Base-by-base conservation (phyloP, 2,329 filamentous ascomycete species). In the Claviceps maximensis region DNA sequence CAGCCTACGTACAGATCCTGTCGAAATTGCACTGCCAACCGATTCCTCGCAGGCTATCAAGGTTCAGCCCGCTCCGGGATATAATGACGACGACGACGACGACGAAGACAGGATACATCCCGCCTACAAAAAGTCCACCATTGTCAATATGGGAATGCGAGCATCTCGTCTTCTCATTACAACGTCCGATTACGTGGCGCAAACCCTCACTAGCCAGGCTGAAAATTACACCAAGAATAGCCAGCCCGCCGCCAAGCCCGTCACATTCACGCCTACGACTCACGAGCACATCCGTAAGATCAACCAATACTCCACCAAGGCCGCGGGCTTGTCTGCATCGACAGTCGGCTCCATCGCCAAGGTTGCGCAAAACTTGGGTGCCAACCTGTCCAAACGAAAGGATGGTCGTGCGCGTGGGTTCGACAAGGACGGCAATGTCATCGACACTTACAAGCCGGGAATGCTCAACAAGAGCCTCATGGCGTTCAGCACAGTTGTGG, bases 401-500 rank as follows among this genome's bases (percentile, higher is more conserved):
- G 76, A 75, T 51, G 78, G 77, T 21, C 67, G 70, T 25, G 66
- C 70, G 15, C 80, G 78, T 61, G 83, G 84, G 1, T 79, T 77
- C 54, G 87, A 87, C 55, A 79, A 83, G 55, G 80, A 90, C 56
- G 87, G 87, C 38, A 82, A 82, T 50, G 75, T 77, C 4, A 64
- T 80, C 7, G 73, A 77, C 1, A 68, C 66, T 19, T 94, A 93
- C 71, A 95, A 95, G 70, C 91, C 93, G 0, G 91, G 93, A 5
- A 72, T 98, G 31, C 71, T 98, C 59, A 98, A 98, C 72, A 96
- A 95, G 76, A 89, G 84, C 57, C 74, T 98, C 73, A 97, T 98
- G 74, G 93, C 93, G 0, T 97, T 97, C 67, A 89, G 86, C 41
- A 98, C 93, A 0, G 81, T 98, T 46, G 87, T 89, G 25, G 93